Base-by-base conservation (phyloP, 495 filamentous ascomycete genomes). In the Lepraria neglecta region DNA sequence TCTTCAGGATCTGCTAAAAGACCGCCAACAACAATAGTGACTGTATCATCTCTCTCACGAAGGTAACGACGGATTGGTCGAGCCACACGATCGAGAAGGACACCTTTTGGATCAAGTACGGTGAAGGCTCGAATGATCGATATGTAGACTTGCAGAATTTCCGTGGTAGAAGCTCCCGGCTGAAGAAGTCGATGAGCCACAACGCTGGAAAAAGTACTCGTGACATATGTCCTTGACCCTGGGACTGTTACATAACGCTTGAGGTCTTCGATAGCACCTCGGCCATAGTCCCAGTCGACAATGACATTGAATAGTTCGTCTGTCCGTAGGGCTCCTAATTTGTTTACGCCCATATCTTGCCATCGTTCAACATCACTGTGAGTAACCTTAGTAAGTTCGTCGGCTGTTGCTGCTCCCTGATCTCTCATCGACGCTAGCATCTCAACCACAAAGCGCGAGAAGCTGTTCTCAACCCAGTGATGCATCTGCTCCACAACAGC, bases 41-140 rank as follows among this genome's bases (percentile, higher is more conserved):
- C 85, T 0, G 95, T 92, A 66, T 99, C 92, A 51, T 96, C 90
- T n/a, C 94, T 82, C n/a, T 90, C 88, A 56, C 89, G 88, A 33
- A 99, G 79, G 68, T 97, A 97, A 19, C 87, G 73, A 45, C 92
- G 88, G 59, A 99, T 85, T 1, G 87, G 85, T 35, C 85, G 82
- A 17, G 91, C 89, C 46, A 96, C 86, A 9, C 91, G 85, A 69
- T 92, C 88, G 10, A 99, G 78, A 6, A 97, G 80, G 4, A 97
- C 94, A 19, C 92, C 91, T 60, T 91, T 92, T 5, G 90, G 85
- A 67, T 99, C 94, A 14, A 99, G 77, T n/a, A 87, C 74, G 65
- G 88, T 87, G 65, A 99, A 95, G 0, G 89, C 87, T 50, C 88
- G 84, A 59, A 99, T 97, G 64, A 97, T 87, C 17, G 86, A 87